Conservation (phyloP, 2,329 filamentous ascomycete species). For the Aspergillus neotritici region DNA sequence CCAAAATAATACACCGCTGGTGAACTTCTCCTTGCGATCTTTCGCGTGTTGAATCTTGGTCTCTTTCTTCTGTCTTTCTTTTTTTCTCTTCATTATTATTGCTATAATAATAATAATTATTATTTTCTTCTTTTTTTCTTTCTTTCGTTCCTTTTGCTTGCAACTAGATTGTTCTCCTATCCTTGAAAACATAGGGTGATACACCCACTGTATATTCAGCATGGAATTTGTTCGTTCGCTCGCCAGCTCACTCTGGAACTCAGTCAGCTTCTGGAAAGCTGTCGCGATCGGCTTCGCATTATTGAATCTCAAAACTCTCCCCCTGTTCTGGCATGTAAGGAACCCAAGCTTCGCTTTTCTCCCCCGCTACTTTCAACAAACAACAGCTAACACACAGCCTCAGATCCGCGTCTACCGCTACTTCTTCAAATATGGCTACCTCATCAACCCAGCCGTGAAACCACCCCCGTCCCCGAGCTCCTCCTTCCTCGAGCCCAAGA, state of each 20-base stretch:
- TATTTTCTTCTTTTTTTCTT: neutral
- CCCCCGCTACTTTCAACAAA: neutral
- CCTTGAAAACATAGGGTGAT: neutral
- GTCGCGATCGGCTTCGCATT: slow-evolving; percentile 21
- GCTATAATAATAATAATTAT: too few relatives aligned
- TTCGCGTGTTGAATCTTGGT: too few relatives aligned
- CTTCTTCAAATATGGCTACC: slow-evolving; percentile 49
- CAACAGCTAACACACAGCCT: neutral
- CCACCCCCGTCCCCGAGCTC: slow-evolving; percentile 37
- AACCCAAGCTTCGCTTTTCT: neutral
- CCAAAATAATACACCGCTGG: too few relatives aligned
- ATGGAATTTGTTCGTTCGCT: slow-evolving; percentile 12
- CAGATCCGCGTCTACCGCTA: slow-evolving; percentile 55
- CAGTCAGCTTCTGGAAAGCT: slow-evolving; percentile 18
- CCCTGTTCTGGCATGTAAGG: slow-evolving; percentile 29
- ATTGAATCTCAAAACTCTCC: slow-evolving; percentile 24
- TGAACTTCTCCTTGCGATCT: too few relatives aligned
- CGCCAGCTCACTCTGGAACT: slow-evolving; percentile 11
- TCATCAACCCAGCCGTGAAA: slow-evolving; percentile 36
- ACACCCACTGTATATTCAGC: neutral
- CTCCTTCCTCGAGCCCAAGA: slow-evolving; percentile 62
- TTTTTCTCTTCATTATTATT: too few relatives aligned
- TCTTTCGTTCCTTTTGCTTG: neutral
- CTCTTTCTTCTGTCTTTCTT: too few relatives aligned
- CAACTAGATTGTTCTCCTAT: neutral